Evolutionary conservation across 257 asterid species (phyloP).

Genomic region (Nicotiana noctiflora): DNA sequence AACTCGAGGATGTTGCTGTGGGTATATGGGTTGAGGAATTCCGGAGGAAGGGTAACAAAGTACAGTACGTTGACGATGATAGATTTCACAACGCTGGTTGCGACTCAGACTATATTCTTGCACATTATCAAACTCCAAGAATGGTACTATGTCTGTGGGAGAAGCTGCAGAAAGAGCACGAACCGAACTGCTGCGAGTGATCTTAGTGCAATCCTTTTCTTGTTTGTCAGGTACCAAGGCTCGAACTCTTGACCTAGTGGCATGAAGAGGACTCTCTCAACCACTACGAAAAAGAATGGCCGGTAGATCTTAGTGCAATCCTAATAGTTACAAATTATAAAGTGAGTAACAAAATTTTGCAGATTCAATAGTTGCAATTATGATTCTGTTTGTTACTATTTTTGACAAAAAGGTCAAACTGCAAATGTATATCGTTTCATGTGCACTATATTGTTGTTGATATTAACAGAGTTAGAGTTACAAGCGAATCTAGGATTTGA

Average conservation of each 20-base stretch:
- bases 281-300: too few relatives aligned
- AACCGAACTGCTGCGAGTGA: conserved; percentile 76
- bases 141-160: conserved; percentile 83
- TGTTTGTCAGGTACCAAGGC: too few relatives aligned
- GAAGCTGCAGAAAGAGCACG: conserved; percentile 59
- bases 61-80: conserved; percentile 52
- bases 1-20: conserved; percentile 94
- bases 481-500: too few relatives aligned
- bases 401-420: not conserved
- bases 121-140: conserved; percentile 88
- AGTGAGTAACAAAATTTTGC: not conserved
- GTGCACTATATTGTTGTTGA: not conserved
- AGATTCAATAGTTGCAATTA: not conserved
- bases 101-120: conserved; percentile 66
- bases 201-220: too few relatives aligned
- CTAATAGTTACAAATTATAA: not conserved
- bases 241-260: too few relatives aligned
- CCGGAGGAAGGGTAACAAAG: conserved; percentile 32
- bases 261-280: too few relatives aligned
- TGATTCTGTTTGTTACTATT: not conserved
- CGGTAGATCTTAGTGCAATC: not conserved
- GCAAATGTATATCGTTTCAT: not conserved
- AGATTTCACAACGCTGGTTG: conserved; percentile 73
- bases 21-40: conserved; percentile 84
- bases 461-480: too few relatives aligned